Conservation (phyloP, 2,329 filamentous ascomycete genomes). For the Colletotrichum sublineola region DNA sequence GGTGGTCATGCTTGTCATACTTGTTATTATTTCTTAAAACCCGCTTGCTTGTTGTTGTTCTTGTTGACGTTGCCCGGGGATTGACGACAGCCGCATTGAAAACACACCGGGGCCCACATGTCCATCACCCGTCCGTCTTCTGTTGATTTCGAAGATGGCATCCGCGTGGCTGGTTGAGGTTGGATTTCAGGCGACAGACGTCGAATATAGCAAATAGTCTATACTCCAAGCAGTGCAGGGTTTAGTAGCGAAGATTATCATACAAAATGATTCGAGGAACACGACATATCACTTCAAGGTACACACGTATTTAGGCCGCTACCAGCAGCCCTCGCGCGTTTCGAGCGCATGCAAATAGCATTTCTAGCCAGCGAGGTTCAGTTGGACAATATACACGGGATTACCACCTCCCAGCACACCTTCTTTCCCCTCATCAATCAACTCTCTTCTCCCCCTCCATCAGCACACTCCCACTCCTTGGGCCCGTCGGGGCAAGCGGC, state of each 20-base stretch:
- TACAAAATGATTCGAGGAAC: neutral
- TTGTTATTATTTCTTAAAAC: neutral
- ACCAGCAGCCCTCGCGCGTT: neutral
- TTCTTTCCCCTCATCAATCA: slow-evolving; percentile 34
- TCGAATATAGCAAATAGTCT: neutral
- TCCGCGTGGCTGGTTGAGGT: neutral
- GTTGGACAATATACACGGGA: slow-evolving; percentile 56
- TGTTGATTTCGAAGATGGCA: neutral
- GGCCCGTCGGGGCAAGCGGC: slow-evolving; percentile 31
- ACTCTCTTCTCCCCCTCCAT: slow-evolving; percentile 1
- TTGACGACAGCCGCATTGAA: neutral
- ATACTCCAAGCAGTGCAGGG: neutral
- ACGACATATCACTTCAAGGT: neutral
- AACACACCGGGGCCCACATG: neutral
- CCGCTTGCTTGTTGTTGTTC: neutral
- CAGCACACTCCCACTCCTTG: slow-evolving; percentile 26
- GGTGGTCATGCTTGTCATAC: neutral
- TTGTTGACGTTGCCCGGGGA: neutral
- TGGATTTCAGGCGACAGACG: too few species aligned
- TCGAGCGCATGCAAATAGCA: slow-evolving; percentile 38
- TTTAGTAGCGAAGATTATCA: neutral
- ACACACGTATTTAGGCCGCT: neutral
- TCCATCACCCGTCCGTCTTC: neutral
- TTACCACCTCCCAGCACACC: slow-evolving; percentile 46
- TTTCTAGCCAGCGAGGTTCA: slow-evolving; percentile 41